phyloP scores from a whole-genome alignment of 179 eudicot genomes.

The Corrigiola litoralis region DNA sequence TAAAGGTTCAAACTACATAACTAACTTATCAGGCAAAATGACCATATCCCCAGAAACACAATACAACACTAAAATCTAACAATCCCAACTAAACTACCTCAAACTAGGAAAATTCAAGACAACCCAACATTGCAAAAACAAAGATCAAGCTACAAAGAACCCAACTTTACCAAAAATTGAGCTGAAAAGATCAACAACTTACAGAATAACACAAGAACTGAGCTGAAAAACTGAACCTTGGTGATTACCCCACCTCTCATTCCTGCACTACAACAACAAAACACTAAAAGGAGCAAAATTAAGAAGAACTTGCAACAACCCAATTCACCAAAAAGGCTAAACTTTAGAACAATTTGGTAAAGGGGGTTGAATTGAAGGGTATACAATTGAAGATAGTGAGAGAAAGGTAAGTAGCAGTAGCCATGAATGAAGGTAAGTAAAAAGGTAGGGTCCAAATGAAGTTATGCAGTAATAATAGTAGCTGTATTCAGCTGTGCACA shows the following conservation, averaged over 20 bases:
- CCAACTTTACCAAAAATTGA: neutral
- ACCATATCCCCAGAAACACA: neutral
- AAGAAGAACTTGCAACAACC: neutral
- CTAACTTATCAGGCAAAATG: too few relatives aligned
- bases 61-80: neutral
- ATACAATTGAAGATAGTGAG: slow-evolving; percentile 8
- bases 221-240: slow-evolving; percentile 31
- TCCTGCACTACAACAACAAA: slow-evolving; percentile 25
- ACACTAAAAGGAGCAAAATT: slow-evolving; percentile 18
- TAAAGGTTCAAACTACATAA: slow-evolving; percentile 1
- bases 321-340: slow-evolving; percentile 11
- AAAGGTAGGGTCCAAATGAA: slow-evolving; percentile 1
- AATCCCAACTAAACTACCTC: neutral
- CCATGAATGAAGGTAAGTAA: slow-evolving; percentile 4
- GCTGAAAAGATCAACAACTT: slow-evolving; percentile 38
- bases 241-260: slow-evolving; percentile 41
- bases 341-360: neutral
- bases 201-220: slow-evolving; percentile 44
- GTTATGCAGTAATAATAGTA: neutral
- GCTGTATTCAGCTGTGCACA: neutral
- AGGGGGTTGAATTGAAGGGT: slow-evolving; percentile 7
- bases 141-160: slow-evolving; percentile 3
- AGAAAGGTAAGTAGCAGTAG: neutral
- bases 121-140: slow-evolving; percentile 16
- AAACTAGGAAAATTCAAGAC: slow-evolving; percentile 1